phyloP scores from a whole-genome alignment of 192 early-diverging fungal genomes.

The Linnemannia exigua region DNA sequence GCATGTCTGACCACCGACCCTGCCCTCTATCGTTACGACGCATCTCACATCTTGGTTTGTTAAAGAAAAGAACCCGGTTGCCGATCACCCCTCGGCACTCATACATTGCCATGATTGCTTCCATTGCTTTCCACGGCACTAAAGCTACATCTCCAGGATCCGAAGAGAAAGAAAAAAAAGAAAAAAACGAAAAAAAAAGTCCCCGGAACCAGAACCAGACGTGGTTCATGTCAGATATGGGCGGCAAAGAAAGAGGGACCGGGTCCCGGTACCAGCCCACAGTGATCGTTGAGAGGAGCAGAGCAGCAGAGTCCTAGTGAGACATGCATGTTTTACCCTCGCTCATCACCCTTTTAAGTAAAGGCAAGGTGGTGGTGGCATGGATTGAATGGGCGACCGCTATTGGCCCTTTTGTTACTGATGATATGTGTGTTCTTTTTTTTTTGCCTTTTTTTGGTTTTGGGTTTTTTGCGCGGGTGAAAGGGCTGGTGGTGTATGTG shows the following conservation, averaged over 20 bases:
- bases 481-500: too few species aligned
- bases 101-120: too few species aligned
- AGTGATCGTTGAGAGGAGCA: not conserved
- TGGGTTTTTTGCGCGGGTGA: not conserved
- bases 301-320: too few species aligned
- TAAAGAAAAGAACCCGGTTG: too few species aligned
- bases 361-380: not conserved
- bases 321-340: not conserved
- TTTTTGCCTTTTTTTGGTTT: not conserved
- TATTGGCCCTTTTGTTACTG: not conserved
- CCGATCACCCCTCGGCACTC: too few species aligned
- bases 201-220: conserved; percentile 2
- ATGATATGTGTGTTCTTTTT: not conserved
- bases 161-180: not conserved
- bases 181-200: conserved; percentile 25
- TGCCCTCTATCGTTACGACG: too few species aligned
- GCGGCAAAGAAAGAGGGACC: not conserved
- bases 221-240: conserved; percentile 1
- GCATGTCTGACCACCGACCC: too few species aligned
- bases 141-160: not conserved
- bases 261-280: not conserved
- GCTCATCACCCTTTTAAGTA: not conserved
- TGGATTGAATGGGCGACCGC: not conserved
- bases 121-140: too few species aligned
- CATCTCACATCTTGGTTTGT: too few species aligned